Base-by-base conservation (phyloP, 192 early-diverging fungal genomes). In the Gonapodya prolifera region DNA sequence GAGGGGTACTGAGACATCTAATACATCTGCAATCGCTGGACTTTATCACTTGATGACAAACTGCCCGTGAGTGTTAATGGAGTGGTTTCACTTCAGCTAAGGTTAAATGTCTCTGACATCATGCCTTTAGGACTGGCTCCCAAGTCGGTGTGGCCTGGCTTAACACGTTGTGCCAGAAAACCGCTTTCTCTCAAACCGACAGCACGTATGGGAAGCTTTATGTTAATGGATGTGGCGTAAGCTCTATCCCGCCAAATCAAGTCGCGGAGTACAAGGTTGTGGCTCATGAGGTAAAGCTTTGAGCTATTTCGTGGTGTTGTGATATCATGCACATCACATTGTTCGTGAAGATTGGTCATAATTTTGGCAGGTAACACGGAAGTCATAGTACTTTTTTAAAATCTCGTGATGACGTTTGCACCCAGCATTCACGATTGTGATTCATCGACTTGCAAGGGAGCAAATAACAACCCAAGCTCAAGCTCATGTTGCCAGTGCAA, bases 91-190 rank as follows among this genome's bases (percentile, higher is more conserved):
- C n/a, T n/a, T n/a, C n/a, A n/a, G n/a, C n/a, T n/a, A n/a, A n/a
- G n/a, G n/a, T n/a, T n/a, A n/a, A n/a, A n/a, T n/a, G n/a, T n/a
- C n/a, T n/a, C n/a, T n/a, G n/a, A n/a, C n/a, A n/a, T n/a, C 18
- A 18, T 32, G 18, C 8, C 31, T 32, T 18, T 29, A 73, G 71
- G 8, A 73, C 71, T 13, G 71, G 71, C 29, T 32, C 71, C 29
- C 71, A 73, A 32, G 71, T 73, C 29, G 71, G 71, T 73, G 32
- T 73, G 2, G 71, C 71, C 2, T 73, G 71, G 71, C 71, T 73
- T 8, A 73, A 73, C 71, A 73, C 71, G 13, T 29, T 73, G 2
- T 73, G 71, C 71, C 71, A 73, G 31, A 73, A 73, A 29, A 32
- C 2, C 8, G 8, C 28, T 29, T 73, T 73, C 31, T 73, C 71